A percentile compares a stretch with the other conserved stretches of the same genome.
These are phyloP conservation scores for Aspergillus flavus DNA, from an alignment of 2,329 filamentous ascomycete species.

Conservation along the genomic window DNA sequence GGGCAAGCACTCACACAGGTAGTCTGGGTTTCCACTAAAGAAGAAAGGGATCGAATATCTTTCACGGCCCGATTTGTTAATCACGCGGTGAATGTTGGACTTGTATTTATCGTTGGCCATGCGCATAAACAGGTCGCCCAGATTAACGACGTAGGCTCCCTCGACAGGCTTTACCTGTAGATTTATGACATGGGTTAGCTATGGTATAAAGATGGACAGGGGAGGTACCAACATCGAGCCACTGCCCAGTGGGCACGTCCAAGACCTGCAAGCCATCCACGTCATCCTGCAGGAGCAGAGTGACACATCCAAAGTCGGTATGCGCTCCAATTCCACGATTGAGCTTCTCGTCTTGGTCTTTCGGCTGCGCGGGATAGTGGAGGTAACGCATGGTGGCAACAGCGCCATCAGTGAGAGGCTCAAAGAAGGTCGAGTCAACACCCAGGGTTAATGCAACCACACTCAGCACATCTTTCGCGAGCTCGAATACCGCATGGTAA, in stretches of 20 bases:
- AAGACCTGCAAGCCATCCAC: not conserved
- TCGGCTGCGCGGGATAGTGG: slow-evolving; percentile 47
- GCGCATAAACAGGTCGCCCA: slow-evolving; percentile 45
- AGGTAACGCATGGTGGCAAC: slow-evolving; percentile 47
- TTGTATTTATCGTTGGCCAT: slow-evolving; percentile 48
- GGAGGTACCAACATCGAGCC: not conserved
- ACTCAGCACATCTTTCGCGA: not conserved
- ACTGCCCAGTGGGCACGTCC: not conserved
- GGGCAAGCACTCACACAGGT: slow-evolving; percentile 46
- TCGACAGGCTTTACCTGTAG: slow-evolving; percentile 18
- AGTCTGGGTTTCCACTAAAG: slow-evolving; percentile 49
- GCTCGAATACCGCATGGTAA: not conserved
- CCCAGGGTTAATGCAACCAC: not conserved
- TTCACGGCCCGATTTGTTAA: slow-evolving; percentile 43
- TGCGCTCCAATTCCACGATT: slow-evolving; percentile 41
- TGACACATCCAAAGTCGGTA: not conserved
- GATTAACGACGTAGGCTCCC: slow-evolving; percentile 36
- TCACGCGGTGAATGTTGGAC: slow-evolving; percentile 47
- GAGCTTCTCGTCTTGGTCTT: slow-evolving; percentile 38
- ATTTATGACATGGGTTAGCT: not conserved
- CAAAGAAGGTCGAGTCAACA: not conserved
- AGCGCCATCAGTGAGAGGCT: slow-evolving; percentile 37
- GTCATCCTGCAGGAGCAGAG: not conserved
- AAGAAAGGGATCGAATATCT: slow-evolving; percentile 48
- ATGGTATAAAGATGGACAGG: not conserved